Evolutionary conservation across 2,329 filamentous ascomycete species (phyloP), one percentile per base, ranked within the genome.

Genomic region (Chaetomium olivaceum): DNA sequence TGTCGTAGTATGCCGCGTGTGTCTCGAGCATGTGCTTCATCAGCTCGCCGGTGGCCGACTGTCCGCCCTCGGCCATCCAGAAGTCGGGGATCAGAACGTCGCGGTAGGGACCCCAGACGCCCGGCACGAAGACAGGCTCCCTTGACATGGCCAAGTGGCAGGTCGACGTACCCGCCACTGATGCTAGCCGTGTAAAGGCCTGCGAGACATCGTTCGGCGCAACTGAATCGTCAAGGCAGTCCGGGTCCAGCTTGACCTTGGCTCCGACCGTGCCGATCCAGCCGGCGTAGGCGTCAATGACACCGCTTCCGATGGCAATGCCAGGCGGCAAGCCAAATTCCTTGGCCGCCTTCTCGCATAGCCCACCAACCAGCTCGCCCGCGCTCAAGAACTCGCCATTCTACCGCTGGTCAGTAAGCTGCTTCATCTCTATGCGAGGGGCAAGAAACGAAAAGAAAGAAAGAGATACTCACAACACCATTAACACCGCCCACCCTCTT

Each of bases 251-350:
- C 70, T 92, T 86, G 72, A 97, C 92, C 78, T 97, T 97, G 67
- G 95, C 94, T 65, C 95, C 95, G n/a, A 99, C 95, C 1, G 95
- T 98, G 67, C 95, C 95, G 71, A 99, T 95, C 95, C 95, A 99
- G 69, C 95, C 95, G 66, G 95, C 95, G 74, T 99, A 99, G 21
- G 95, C 95, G 77, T 99, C 95, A 74, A 99, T 99, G 69, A 99
- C 95, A 77, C 93, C 93, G 74, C 92, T 96, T 62, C 95, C 95
- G 63, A 99, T 91, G 21, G 95, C 92, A 71, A 97, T 95, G 48
- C 93, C 94, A 23, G 90, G 83, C 5, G 90, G 90, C 3, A 99
- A 85, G 8, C 95, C 94, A 67, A 99, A 87, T 70, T 97, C 91
- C 57, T 83, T 79, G 19, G 91, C 92, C 6, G 95, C 93, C 74